Conservation (phyloP, 257 asterid species). For the Solanum habrochaites region DNA sequence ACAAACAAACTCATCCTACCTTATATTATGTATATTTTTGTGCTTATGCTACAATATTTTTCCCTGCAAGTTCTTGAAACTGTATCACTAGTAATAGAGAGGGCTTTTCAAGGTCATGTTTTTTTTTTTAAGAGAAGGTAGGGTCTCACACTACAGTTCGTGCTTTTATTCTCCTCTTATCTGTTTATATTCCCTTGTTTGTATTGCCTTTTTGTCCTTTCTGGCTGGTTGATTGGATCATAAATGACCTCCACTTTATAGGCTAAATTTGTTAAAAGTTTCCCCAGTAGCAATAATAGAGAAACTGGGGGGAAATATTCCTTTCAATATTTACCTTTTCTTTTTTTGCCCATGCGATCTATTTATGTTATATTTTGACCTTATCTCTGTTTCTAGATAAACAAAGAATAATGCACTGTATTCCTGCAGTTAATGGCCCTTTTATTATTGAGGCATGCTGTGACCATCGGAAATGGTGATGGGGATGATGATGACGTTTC, state of each 20-base stretch:
- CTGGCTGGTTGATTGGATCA: neutral
- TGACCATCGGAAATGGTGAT: slow-evolving; percentile 27
- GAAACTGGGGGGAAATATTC: neutral
- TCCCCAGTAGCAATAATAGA: neutral
- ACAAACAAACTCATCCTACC: neutral
- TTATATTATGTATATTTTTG: neutral
- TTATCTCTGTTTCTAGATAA: neutral
- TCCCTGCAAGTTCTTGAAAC: neutral
- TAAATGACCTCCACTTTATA: neutral
- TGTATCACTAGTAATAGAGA: neutral
- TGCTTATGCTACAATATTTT: neutral
- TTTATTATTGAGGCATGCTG: slow-evolving; percentile 39
- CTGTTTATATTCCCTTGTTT: neutral
- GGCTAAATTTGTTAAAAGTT: neutral
- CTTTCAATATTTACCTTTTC: neutral
- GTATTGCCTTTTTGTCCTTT: neutral
- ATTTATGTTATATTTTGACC: neutral
- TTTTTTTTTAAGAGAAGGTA: neutral
- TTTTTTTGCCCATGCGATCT: neutral
- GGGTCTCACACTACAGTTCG: neutral
- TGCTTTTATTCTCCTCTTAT: neutral
- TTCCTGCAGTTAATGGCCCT: slow-evolving; percentile 36
- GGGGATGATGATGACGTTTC: slow-evolving; percentile 33
- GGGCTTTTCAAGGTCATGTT: neutral
- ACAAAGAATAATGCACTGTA: neutral